Conservation (phyloP, 1,284 basidiomycete genomes). For the Trametes pubescens region DNA sequence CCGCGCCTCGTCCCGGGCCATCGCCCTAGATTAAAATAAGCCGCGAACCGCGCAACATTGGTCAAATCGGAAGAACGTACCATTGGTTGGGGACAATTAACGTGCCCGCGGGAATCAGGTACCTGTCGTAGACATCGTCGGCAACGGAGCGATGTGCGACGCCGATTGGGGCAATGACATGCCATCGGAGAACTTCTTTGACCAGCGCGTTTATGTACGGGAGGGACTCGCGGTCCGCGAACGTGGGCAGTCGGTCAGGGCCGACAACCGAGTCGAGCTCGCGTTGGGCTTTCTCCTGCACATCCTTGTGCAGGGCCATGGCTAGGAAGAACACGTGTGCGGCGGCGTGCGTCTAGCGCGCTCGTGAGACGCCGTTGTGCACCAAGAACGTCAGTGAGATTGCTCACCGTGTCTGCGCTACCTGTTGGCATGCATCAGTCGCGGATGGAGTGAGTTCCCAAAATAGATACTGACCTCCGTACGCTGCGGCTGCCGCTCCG, state of each 20-base stretch:
- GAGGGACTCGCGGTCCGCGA: slow-evolving; percentile 15
- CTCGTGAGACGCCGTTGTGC: not conserved
- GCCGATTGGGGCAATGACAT: slow-evolving; percentile 18
- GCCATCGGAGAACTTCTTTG: slow-evolving; percentile 23
- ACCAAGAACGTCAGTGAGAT: not conserved
- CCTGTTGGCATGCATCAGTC: slow-evolving; percentile 12
- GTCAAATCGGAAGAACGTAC: slow-evolving; percentile 1
- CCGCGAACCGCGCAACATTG: slow-evolving; percentile 5
- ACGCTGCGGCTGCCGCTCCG: slow-evolving; percentile 12
- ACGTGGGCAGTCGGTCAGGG: slow-evolving; percentile 13
- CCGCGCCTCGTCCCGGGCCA: slow-evolving; percentile 8
- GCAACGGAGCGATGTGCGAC: slow-evolving; percentile 15
- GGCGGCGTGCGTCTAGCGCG: slow-evolving; percentile 1
- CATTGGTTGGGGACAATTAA: slow-evolving; percentile 18
- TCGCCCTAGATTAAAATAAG: slow-evolving; percentile 5
- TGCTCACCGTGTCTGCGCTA: slow-evolving; percentile 35
- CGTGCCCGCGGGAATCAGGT: slow-evolving; percentile 17
- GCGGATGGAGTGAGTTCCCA: not conserved
- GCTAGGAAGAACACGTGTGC: slow-evolving; percentile 16
- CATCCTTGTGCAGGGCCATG: slow-evolving; percentile 13
- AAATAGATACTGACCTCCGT: slow-evolving; percentile 1
- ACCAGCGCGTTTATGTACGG: slow-evolving; percentile 18
- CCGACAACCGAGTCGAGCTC: slow-evolving; percentile 18
- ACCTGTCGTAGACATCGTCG: slow-evolving; percentile 18
- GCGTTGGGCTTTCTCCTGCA: slow-evolving; percentile 11